A percentile compares a stretch with the other conserved stretches of the same genome.
Conservation (phyloP, 2,329 filamentous ascomycete species). For the Phialophora verrucosa region DNA sequence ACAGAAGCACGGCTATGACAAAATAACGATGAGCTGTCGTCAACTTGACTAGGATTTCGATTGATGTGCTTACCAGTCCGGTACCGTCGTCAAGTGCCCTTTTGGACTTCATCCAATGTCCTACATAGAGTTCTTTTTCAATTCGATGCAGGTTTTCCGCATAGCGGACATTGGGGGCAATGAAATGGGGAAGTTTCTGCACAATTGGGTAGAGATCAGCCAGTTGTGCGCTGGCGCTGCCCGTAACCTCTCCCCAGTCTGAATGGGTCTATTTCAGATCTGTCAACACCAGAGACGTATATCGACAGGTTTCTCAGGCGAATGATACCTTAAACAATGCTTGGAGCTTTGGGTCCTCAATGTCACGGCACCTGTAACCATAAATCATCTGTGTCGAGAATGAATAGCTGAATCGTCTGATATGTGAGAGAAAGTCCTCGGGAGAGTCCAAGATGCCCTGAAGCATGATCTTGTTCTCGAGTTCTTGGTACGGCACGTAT, state of each 20-base stretch:
- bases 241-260: too few relatives aligned
- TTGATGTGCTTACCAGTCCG: conserved; percentile 16
- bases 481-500: conserved; percentile 35
- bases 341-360: conserved; percentile 26
- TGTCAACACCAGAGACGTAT: too few relatives aligned
- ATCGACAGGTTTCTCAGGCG: too few relatives aligned
- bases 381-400: conserved; percentile 33
- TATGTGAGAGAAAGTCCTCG: conserved; percentile 26
- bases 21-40: conserved; percentile 3
- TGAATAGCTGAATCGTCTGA: conserved; percentile 28
- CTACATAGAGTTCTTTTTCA: conserved; percentile 30
- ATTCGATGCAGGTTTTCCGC: conserved; percentile 29
- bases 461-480: conserved; percentile 34
- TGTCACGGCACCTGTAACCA: conserved; percentile 25
- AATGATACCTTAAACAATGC: conserved; percentile 28
- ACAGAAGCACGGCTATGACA: conserved; percentile 35
- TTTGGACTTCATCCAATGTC: conserved; percentile 32
- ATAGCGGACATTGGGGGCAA: conserved; percentile 23
- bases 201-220: conserved; percentile 35
- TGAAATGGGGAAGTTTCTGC: conserved; percentile 30
- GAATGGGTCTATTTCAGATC: too few relatives aligned
- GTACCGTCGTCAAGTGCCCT: conserved; percentile 24
- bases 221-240: conserved; percentile 25
- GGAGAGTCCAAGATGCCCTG: conserved; percentile 21
- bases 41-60: not conserved